Conservation (phyloP, 2,329 filamentous ascomycete species). For the Aspergillus melleus region DNA sequence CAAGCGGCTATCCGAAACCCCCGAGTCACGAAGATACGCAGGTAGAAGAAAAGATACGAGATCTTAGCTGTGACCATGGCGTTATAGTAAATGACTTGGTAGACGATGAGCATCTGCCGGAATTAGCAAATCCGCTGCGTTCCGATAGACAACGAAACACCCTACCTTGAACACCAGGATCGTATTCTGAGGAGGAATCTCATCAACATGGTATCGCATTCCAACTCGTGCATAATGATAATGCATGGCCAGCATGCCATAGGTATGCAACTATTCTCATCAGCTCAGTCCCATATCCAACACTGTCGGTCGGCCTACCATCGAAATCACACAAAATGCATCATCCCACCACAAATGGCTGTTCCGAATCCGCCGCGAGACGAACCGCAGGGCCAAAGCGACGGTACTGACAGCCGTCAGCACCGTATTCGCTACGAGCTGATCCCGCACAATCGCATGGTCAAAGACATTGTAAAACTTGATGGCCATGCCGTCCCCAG, state of each 20-base stretch:
- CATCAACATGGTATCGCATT: background rate
- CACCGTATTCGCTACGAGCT: too few species aligned
- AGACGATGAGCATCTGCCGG: conserved; percentile 11
- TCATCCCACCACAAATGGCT: too few species aligned
- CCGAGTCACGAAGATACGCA: conserved; percentile 31
- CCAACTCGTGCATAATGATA: background rate
- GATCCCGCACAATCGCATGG: too few species aligned
- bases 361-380: too few species aligned
- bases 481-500: too few species aligned
- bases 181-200: background rate
- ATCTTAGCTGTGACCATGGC: conserved; percentile 31
- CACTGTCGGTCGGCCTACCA: too few species aligned
- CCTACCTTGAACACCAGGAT: background rate
- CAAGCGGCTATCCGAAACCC: conserved; percentile 32
- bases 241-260: background rate
- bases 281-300: too few species aligned
- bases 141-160: background rate
- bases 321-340: too few species aligned
- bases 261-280: background rate
- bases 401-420: too few species aligned
- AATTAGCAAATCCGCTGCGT: background rate
- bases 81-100: conserved; percentile 29
- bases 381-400: too few species aligned
- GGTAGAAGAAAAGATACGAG: conserved; percentile 32
- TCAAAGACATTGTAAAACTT: too few species aligned